phyloP scores from a whole-genome alignment of 441 rosid species.

The Cnidoscolus chayamansa region DNA sequence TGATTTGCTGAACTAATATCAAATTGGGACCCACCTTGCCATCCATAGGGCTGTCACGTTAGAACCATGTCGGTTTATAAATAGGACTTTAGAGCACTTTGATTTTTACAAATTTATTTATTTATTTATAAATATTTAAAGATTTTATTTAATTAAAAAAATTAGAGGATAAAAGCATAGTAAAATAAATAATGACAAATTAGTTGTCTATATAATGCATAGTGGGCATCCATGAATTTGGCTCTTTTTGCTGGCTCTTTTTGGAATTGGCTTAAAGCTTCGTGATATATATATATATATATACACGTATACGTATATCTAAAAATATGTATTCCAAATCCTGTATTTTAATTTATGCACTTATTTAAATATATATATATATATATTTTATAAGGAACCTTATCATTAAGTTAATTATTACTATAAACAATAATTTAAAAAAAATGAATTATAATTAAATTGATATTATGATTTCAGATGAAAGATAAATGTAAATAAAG shows the following conservation, averaged over 20 bases:
- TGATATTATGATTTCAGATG: no score
- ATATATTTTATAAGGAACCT: no score
- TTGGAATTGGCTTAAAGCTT: background rate
- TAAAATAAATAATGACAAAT: background rate
- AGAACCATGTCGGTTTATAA: background rate
- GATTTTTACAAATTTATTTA: background rate
- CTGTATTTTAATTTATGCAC: no score
- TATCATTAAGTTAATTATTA: no score
- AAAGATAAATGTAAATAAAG: no score
- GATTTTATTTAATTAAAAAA: background rate
- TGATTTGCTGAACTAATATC: conserved; percentile 30
- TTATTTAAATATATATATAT: no score
- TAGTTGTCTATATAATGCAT: conserved; percentile 24
- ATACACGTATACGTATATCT: no score
- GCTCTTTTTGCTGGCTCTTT: conserved; percentile 6
- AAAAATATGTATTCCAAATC: no score
- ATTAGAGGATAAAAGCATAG: background rate
- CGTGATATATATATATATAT: background rate
- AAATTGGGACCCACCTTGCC: conserved; percentile 36
- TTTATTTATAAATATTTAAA: background rate
- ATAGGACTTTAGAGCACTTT: background rate
- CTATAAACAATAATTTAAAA: no score
- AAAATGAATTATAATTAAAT: no score
- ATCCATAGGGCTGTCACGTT: conserved; percentile 2
- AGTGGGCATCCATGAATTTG: conserved; percentile 37